Base-by-base conservation (phyloP, 1,284 basidiomycete species). In the Rhizoctonia solani region DNA sequence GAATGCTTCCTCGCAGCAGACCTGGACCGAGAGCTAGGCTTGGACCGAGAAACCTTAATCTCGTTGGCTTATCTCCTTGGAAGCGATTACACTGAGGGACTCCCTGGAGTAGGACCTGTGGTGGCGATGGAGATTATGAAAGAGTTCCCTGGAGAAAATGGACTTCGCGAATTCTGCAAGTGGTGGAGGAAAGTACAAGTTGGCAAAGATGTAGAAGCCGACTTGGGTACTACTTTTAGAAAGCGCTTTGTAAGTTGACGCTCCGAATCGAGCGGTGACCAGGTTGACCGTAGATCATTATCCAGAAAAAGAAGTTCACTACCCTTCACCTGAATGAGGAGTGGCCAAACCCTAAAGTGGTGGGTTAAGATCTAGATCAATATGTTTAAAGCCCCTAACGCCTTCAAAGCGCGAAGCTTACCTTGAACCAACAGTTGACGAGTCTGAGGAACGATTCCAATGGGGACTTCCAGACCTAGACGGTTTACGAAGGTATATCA, bases 101-200 rank as follows among this genome's bases (percentile, higher is more conserved):
- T 99, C n/a, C 83, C 88, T 0, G 95, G 96, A 1, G 88, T 98
- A 1, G 97, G 97, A 0, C 96, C 95, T 0, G 97, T 99, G 0
- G 87, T 95, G 6, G 97, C 95, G 0, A 95, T 98, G 87, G 97
- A 99, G 75, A 80, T 98, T 27, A 78, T 98, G 74, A 88, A 87
- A 70, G 94, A 97, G 76, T 98, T 98, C 75, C 87, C 91, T 1
- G 93, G 93, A 1, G 81, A 87, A 46, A 85, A 90, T 72, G 93
- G 94, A 0, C 79, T 99, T 69, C 81, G 87, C 66, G 85, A 87
- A 68, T 99, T 99, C 80, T 92, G 87, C 74, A 85, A 90, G 44
- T 99, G 97, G 97, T 99, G 97, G 97, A 76, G 79, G 66, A 91
- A 86, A 73, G 95, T 99, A n/a, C 96, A 99, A 76, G 86, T 82